Evolutionary conservation across 2,329 filamentous ascomycete genomes (phyloP).

Genomic region (Calonectria montana): DNA sequence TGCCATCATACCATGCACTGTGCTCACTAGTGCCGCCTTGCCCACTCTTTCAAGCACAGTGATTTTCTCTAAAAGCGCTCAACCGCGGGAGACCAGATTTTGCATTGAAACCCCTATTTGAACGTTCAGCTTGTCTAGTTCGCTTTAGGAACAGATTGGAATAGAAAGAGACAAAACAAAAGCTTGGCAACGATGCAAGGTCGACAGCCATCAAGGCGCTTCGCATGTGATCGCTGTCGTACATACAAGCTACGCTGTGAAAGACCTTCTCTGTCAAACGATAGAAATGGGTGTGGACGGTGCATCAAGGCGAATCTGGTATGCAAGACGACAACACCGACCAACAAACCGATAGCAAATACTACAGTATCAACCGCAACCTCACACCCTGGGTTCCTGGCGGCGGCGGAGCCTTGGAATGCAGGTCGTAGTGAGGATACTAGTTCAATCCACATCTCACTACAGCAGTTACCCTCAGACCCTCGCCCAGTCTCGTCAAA

Average conservation of each 20-base stretch:
- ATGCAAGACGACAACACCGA: neutral
- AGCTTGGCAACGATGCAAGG: neutral
- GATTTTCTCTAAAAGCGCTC: neutral
- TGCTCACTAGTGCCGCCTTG: neutral
- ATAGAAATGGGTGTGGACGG: neutral
- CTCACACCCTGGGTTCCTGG: neutral
- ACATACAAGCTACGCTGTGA: neutral
- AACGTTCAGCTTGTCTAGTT: too few relatives aligned
- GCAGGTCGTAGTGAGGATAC: neutral
- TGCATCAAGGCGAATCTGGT: neutral
- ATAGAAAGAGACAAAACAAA: too few relatives aligned
- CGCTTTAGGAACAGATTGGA: too few relatives aligned
- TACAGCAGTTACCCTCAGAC: neutral
- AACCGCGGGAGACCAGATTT: neutral
- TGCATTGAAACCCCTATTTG: neutral
- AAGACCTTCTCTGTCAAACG: neutral
- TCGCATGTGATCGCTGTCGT: neutral
- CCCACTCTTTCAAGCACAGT: neutral
- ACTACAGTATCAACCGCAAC: neutral
- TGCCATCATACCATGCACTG: neutral
- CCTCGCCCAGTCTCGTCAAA: neutral
- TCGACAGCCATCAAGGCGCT: neutral
- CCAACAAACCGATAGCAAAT: neutral
- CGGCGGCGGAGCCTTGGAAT: neutral
- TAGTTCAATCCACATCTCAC: neutral